These are phyloP conservation scores for Mycotypha africana DNA, from an alignment of 371 early-diverging fungal genomes.

Conservation along the genomic window DNA sequence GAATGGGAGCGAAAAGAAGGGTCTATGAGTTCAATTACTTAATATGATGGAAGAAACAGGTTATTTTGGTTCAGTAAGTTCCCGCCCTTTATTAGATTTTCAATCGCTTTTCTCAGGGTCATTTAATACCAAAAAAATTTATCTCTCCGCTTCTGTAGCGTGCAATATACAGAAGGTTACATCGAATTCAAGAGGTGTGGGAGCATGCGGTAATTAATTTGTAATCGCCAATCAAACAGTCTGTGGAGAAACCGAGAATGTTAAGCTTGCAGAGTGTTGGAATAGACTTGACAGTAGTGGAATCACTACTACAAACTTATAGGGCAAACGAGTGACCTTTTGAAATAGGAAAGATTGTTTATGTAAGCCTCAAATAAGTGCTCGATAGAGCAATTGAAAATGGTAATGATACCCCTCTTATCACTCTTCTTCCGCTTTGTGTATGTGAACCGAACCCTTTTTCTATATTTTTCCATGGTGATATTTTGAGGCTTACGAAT, in stretches of 20 bases:
- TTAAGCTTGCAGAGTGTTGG: too few relatives aligned
- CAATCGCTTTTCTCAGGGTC: conserved; percentile 21
- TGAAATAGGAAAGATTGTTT: background rate
- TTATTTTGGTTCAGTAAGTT: conserved; percentile 10
- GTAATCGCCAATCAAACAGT: background rate
- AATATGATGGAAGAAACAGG: conserved; percentile 5
- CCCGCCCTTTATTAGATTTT: conserved; percentile 10
- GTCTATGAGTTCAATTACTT: conserved; percentile 2
- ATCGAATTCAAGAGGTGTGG: conserved; percentile 5
- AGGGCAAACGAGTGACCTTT: background rate
- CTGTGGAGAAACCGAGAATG: background rate
- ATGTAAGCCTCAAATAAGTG: background rate
- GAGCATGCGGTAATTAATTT: conserved; percentile 16
- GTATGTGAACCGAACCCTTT: too few relatives aligned
- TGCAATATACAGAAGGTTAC: background rate
- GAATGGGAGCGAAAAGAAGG: conserved; percentile 3
- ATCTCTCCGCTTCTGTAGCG: background rate
- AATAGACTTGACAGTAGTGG: too few relatives aligned
- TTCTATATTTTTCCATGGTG: too few relatives aligned
- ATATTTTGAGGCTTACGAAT: too few relatives aligned
- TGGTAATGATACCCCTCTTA: too few relatives aligned
- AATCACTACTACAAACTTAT: background rate
- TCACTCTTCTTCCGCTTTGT: too few relatives aligned
- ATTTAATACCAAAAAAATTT: conserved; percentile 10
- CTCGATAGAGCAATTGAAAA: background rate